These are phyloP conservation scores for Hapsidospora chrysogenum DNA, from an alignment of 495 filamentous ascomycete species.

Conservation along the genomic window DNA sequence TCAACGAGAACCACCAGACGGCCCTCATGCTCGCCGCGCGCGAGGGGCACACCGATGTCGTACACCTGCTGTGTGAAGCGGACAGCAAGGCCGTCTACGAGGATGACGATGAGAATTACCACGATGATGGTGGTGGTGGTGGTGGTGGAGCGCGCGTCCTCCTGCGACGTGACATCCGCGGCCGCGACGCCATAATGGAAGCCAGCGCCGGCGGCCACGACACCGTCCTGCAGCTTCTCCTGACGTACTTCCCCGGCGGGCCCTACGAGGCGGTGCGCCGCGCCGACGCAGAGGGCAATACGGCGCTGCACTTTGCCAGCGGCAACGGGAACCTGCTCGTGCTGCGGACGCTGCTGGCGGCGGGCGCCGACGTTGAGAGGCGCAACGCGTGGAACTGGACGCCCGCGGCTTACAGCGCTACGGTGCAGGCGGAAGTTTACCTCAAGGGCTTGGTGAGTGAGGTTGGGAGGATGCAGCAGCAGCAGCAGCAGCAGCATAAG, in stretches of 20 bases:
- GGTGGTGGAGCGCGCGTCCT: conserved; percentile 27
- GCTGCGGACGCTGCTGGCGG: conserved; percentile 49
- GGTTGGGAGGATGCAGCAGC: too few species aligned
- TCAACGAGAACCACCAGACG: conserved; percentile 57
- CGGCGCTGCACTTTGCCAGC: conserved; percentile 54
- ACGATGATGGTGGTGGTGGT: too few species aligned
- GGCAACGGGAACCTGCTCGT: conserved; percentile 55
- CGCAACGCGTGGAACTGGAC: conserved; percentile 56
- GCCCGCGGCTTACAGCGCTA: conserved; percentile 53
- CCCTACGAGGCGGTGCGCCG: conserved; percentile 25
- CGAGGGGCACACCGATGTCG: conserved; percentile 41
- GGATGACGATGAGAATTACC: too few species aligned
- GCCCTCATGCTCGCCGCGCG: conserved; percentile 47
- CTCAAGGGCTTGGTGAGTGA: conserved; percentile 48
- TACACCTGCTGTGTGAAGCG: conserved; percentile 34
- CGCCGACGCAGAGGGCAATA: conserved; percentile 53
- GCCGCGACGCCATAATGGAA: conserved; percentile 40
- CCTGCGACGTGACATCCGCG: conserved; percentile 34
- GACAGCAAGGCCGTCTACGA: conserved; percentile 5
- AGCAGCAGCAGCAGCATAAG: conserved; percentile 1
- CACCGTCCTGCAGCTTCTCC: conserved; percentile 40
- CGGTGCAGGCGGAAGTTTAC: conserved; percentile 60
- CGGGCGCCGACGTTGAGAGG: conserved; percentile 8
- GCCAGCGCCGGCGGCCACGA: conserved; percentile 38
- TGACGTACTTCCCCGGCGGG: conserved; percentile 33